phyloP scores from a whole-genome alignment of 805 yeast genomes.

The Zygosaccharomyces bailii region DNA sequence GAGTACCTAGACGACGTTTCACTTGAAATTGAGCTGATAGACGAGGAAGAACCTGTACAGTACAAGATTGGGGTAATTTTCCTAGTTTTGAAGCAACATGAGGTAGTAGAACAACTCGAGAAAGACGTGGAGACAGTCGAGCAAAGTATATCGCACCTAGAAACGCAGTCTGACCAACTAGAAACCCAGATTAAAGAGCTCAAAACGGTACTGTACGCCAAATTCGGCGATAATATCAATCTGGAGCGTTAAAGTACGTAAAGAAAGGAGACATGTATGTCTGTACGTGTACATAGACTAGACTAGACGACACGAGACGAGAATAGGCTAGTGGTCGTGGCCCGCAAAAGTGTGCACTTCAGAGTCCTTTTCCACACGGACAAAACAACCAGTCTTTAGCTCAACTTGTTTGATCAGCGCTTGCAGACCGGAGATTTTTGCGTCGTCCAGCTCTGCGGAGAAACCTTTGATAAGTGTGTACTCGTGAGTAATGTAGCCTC shows the following conservation, averaged over 20 bases:
- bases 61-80: slow-evolving; percentile 81
- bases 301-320: no score
- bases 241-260: slow-evolving; percentile 51
- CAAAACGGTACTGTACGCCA: slow-evolving; percentile 75
- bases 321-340: slow-evolving; percentile 8
- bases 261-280: slow-evolving; percentile 1
- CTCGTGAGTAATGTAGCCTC: slow-evolving; percentile 47
- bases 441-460: slow-evolving; percentile 40
- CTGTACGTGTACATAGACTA: not conserved
- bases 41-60: slow-evolving; percentile 65
- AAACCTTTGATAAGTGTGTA: slow-evolving; percentile 49
- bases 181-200: slow-evolving; percentile 55
- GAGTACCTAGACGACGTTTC: slow-evolving; percentile 86
- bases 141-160: slow-evolving; percentile 44
- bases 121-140: slow-evolving; percentile 54
- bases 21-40: slow-evolving; percentile 80
- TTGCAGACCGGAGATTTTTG: slow-evolving; percentile 24
- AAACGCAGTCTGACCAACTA: slow-evolving; percentile 46
- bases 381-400: slow-evolving; percentile 18
- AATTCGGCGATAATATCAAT: slow-evolving; percentile 86
- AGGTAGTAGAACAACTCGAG: slow-evolving; percentile 68
- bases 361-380: slow-evolving; percentile 29
- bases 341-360: slow-evolving; percentile 26
- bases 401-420: slow-evolving; percentile 19
- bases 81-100: slow-evolving; percentile 60